Evolutionary conservation across 2,329 filamentous ascomycete genomes (phyloP).

Genomic region (Aspergillus sp.): DNA sequence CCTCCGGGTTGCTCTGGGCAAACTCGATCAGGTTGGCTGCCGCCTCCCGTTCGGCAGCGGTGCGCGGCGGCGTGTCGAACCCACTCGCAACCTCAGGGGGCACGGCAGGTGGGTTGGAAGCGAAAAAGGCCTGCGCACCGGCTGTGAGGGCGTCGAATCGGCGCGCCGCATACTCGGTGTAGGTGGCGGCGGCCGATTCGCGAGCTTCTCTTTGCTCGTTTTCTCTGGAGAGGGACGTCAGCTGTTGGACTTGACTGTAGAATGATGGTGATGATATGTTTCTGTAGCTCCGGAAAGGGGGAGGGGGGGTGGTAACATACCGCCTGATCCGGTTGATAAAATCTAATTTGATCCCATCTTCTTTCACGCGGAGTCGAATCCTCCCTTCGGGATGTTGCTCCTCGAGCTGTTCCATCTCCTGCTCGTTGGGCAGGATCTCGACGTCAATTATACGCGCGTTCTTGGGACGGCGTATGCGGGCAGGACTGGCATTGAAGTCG

Average conservation of each 20-base stretch:
- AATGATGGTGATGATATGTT: background rate
- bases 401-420: conserved; percentile 56
- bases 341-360: conserved; percentile 65
- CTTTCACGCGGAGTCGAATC: conserved; percentile 63
- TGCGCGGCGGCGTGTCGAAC: conserved; percentile 12
- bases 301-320: conserved; percentile 18
- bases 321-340: conserved; percentile 66
- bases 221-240: conserved; percentile 15
- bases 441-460: conserved; percentile 65
- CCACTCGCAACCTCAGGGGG: conserved; percentile 17
- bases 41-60: conserved; percentile 31
- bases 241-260: background rate
- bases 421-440: conserved; percentile 58
- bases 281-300: background rate
- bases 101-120: conserved; percentile 21
- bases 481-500: conserved; percentile 50
- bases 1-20: conserved; percentile 18
- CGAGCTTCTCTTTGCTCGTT: conserved; percentile 20
- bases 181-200: conserved; percentile 20
- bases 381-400: conserved; percentile 64
- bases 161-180: conserved; percentile 24
- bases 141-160: conserved; percentile 26
- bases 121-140: conserved; percentile 27
- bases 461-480: conserved; percentile 34
- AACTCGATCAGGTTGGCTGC: conserved; percentile 33